Evolutionary conservation across 2,329 filamentous ascomycete genomes (phyloP).

Genomic region (Talaromyces amestolkiae): DNA sequence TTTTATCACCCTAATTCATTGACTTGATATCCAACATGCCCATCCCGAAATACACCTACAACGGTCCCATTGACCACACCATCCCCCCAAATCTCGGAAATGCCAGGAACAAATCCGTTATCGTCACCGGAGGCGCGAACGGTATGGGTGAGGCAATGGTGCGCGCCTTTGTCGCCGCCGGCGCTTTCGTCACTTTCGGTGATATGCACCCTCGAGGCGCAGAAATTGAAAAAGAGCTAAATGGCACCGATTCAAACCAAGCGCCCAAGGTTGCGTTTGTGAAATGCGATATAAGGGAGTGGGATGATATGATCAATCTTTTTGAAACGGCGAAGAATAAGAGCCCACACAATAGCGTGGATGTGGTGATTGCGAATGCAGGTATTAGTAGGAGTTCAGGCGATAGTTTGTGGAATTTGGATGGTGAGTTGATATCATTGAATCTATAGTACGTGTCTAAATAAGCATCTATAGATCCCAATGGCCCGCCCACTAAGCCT

Average conservation of each 20-base stretch:
- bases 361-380: conserved; percentile 3
- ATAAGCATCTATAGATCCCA: background rate
- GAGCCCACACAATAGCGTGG: background rate
- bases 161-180: conserved; percentile 35
- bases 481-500: background rate
- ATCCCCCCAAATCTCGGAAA: background rate
- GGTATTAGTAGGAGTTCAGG: background rate
- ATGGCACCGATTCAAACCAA: background rate
- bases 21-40: background rate
- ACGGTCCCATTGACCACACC: background rate
- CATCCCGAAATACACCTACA: background rate
- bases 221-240: background rate
- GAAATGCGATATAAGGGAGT: background rate
- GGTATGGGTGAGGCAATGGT: conserved; percentile 43
- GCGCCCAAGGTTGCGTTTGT: background rate
- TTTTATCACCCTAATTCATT: no score
- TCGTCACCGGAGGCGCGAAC: conserved; percentile 25
- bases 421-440: background rate
- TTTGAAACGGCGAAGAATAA: background rate
- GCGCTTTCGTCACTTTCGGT: conserved; percentile 45
- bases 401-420: conserved; percentile 2
- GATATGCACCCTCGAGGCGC: conserved; percentile 20
- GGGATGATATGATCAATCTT: background rate
- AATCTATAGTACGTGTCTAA: background rate
- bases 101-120: conserved; percentile 16